Base-by-base conservation (phyloP, 305 asterid genomes). In the Fraxinus dipetala region DNA sequence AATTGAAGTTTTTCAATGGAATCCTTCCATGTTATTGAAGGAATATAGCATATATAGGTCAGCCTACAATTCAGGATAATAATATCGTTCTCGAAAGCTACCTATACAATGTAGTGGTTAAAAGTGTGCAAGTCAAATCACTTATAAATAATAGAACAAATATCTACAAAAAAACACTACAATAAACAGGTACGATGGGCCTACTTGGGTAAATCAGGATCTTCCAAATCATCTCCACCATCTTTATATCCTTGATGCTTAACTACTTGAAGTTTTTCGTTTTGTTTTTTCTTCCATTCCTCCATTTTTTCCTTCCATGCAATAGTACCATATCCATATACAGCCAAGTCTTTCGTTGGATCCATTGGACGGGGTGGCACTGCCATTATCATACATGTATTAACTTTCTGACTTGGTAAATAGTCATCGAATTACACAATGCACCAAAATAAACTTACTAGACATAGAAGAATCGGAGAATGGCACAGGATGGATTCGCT, bases 271-370 rank as follows among this genome's bases (percentile, higher is more conserved):
- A 92, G 91, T 76, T 85, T 90, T 5, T 90, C 93, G 54, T 85
- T 92, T 82, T 92, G 97, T 81, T 87, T 92, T 87, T 83, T 91
- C 89, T 88, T 92, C 97, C 97, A 91, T 73, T 92, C 97, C 75
- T 92, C 97, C 93, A 92, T 92, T 86, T 93, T 91, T 78, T 92
- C 95, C 86, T 92, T 92, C 97, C 97, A 92, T 3, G 97, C 97
- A 84, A 92, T 89, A 67, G 91, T 91, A 56, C 97, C 95, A 85
- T 92, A 92, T 48, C 97, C 97, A 80, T 92, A 92, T 32, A 91
- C 95, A 0, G 97, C 97, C 18, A 92, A 90, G 51, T 92, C 97
- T 83, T 91, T 92, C 85, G 91, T 92, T 20, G 97, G 97, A 85
- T 92, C 94, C 97, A 92, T 92, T 2, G 97, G 91, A 14, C 97